A percentile compares a stretch with the other conserved stretches of the same genome.
phyloP scores from a whole-genome alignment of 164 flowering plant species.

The Annona cherimola region DNA sequence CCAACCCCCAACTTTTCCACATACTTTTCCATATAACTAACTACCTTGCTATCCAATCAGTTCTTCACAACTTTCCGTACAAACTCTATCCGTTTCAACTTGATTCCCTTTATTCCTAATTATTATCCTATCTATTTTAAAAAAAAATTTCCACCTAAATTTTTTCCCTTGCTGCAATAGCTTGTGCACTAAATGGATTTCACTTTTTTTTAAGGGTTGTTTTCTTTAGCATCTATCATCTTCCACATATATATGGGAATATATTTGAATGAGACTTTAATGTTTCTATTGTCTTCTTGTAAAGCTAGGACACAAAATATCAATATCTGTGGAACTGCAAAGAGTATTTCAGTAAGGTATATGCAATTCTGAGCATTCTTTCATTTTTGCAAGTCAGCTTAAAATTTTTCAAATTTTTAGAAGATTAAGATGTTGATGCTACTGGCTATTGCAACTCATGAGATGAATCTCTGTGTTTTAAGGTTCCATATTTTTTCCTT shows the following conservation, averaged over 20 bases:
- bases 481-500: too few species aligned
- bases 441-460: too few species aligned
- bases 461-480: too few species aligned
- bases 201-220: not conserved
- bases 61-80: not conserved
- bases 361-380: not conserved
- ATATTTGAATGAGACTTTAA: not conserved
- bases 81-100: not conserved
- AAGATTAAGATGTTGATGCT: too few species aligned
- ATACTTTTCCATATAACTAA: too few species aligned
- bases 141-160: not conserved
- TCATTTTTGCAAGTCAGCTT: not conserved
- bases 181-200: too few species aligned
- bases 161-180: not conserved
- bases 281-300: conserved; percentile 18
- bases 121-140: not conserved
- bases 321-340: conserved; percentile 93
- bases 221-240: not conserved
- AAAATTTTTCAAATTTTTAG: too few species aligned
- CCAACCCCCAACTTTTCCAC: too few species aligned
- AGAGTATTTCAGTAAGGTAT: conserved; percentile 68
- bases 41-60: too few species aligned
- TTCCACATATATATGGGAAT: not conserved
- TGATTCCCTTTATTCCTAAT: not conserved
- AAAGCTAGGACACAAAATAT: conserved; percentile 79